Percentiles rank a stretch among this genome's conserved stretches.
phyloP scores from a whole-genome alignment of 108 stramenopile genomes.

The Parietichytrium sp. region DNA sequence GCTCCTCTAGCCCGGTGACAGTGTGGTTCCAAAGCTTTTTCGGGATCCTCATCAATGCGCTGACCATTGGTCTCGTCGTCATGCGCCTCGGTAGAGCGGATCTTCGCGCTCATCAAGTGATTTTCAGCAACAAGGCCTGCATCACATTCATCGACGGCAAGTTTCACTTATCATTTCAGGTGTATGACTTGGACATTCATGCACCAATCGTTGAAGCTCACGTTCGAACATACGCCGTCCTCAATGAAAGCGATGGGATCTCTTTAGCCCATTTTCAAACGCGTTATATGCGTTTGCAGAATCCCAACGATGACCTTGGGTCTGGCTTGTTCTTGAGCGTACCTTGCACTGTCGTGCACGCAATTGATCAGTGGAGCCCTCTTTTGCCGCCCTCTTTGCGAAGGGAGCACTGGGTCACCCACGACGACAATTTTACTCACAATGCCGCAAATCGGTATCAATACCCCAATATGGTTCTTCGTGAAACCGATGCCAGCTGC shows the following conservation, averaged over 20 bases:
- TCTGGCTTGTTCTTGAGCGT: conserved; percentile 35
- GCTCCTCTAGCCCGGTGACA: conserved; percentile 45
- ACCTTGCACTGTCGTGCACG: conserved; percentile 44
- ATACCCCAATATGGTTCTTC: not conserved
- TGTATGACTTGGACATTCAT: conserved; percentile 70
- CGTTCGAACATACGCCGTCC: conserved; percentile 71
- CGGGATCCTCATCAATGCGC: conserved; percentile 76
- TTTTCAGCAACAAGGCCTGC: conserved; percentile 72
- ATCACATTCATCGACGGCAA: conserved; percentile 48
- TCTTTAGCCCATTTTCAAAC: conserved; percentile 34
- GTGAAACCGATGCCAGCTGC: not conserved
- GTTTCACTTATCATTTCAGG: conserved; percentile 48
- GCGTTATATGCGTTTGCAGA: conserved; percentile 42
- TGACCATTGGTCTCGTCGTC: conserved; percentile 71
- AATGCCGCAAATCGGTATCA: not conserved
- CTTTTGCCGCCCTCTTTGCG: conserved; percentile 41
- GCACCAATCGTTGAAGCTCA: conserved; percentile 79
- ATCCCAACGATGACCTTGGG: conserved; percentile 49
- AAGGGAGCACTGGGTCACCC: not conserved
- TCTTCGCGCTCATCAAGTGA: conserved; percentile 65
- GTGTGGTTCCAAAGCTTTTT: conserved; percentile 60
- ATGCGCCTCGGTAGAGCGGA: conserved; percentile 62
- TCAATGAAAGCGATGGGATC: conserved; percentile 13
- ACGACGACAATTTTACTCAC: not conserved
- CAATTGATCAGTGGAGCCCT: conserved; percentile 40